Evolutionary conservation across 305 asterid genomes (phyloP).

Genomic region (Solanum aculeatissimum): DNA sequence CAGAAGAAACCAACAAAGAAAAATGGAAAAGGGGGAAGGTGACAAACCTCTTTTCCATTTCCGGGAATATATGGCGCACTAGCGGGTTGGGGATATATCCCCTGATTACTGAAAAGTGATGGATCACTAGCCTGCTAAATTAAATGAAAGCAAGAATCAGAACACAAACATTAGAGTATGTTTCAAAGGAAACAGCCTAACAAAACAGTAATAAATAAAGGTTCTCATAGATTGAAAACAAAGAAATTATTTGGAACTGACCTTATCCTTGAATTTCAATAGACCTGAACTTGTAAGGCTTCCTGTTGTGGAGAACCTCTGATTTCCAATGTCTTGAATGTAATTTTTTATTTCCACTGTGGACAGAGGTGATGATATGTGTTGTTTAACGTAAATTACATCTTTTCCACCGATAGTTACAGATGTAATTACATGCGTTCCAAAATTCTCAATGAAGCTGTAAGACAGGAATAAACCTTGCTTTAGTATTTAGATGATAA

Average conservation of each 20-base stretch:
- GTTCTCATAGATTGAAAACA: neutral
- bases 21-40: neutral
- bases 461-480: conserved; percentile 7
- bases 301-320: conserved; percentile 58
- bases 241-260: conserved; percentile 17
- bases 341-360: conserved; percentile 64
- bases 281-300: conserved; percentile 66
- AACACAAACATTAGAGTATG: conserved; percentile 4
- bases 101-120: conserved; percentile 70
- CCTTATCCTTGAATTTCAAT: conserved; percentile 69
- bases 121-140: conserved; percentile 61
- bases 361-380: conserved; percentile 54
- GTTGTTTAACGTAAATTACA: conserved; percentile 72
- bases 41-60: conserved; percentile 62
- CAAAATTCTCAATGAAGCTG: conserved; percentile 86
- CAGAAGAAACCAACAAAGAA: neutral
- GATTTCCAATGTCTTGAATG: conserved; percentile 80
- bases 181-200: neutral
- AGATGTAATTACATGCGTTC: conserved; percentile 75
- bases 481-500: neutral
- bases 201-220: neutral
- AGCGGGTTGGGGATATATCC: conserved; percentile 79
- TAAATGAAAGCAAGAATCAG: conserved; percentile 4
- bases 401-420: conserved; percentile 84
- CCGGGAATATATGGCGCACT: conserved; percentile 52